Evolutionary conservation across 352 stramenopile species (phyloP), one percentile per base, ranked within the genome.

Genomic region (Globisporangium abappressorium): DNA sequence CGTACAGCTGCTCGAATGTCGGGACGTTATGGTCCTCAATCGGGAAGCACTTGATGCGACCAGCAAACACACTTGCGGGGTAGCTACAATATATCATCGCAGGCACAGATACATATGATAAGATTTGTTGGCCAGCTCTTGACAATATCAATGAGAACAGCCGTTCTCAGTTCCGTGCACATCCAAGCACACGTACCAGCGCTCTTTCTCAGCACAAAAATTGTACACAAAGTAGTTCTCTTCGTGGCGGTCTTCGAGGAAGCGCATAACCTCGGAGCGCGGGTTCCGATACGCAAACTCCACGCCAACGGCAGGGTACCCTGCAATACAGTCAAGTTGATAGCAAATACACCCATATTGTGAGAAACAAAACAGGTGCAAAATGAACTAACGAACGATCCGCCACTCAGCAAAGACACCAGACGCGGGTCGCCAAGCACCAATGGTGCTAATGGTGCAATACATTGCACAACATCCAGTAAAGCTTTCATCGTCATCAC

Each of bases 11-110:
- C 56, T 91, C 76, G 30, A 91, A 78, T 7, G 78, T 81, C 9
- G 85, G 85, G 2, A 93, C 75, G 54, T 91, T 89, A 64, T 93
- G 85, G 62, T 93, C 85, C 70, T 93, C 82, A 64, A 91, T 83
- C 11, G 85, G 81, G 47, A 84, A 90, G 46, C 70, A 74, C 72
- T 83, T 82, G 34, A 73, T 75, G 7, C 77, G 80, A 18, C 62
- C 71, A 0, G 76, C 73, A 68, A 93, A 93, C 24, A 83, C 77
- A 26, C 26, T 72, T 18, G 79, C 33, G 0, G 84, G 73, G 56
- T 93, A 93, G 33, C 84, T 90, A 18, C 28, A 22, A 28, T 26
- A 22, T 33, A 33, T 33, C 3, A 33, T 33, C 30, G 30, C 30
- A 33, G 30, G 30, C 30, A 33, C 30, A 5, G 30, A 33, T 5